Evolutionary conservation across 2,329 filamentous ascomycete genomes (phyloP), one percentile per base, ranked within the genome.

Genomic region (Triangularia verruculosa): DNA sequence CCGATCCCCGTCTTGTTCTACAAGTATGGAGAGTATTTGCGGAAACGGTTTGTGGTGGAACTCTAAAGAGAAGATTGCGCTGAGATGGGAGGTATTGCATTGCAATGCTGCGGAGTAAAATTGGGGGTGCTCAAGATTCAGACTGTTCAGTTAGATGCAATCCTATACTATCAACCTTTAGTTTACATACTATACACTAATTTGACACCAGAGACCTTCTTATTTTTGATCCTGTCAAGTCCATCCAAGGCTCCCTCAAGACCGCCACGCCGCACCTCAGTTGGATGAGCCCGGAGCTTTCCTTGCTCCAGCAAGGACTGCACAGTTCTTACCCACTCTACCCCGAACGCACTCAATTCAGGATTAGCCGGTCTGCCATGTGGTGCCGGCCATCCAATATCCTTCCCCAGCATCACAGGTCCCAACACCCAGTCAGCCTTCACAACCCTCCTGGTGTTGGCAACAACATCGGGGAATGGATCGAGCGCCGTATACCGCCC

Each of bases 401-500:
- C 47, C 13, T 11, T 17, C 17, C 47, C 47, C 9, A 24, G 11
- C 47, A 52, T 52, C 47, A 22, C 47, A 4, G 24, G 24, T 22
- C 47, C 47, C 9, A 22, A 11, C 15, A 52, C 47, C 47, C 47
- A 52, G 11, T 52, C 47, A 20, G 47, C 47, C 47, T 52, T 52
- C 17, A 52, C 47, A 52, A 24, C 17, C 47, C 24, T 52, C 24
- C 47, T 52, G 8, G 24, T 13, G 11, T 17, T 52, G 9, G 47
- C 47, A 52, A 52, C 24, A 11, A 52, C n/a, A 22, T 52, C 47
- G 2, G 47, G 47, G 9, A n/a, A 17, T 12, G 24, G n/a, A 11
- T 52, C 47, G 24, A 52, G 24, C n/a, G 17, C 47, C 17, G 17
- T 22, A 61, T 69, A 76, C 39, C 64, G 63, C n/a, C 69, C 76